Evolutionary conservation across 2,329 filamentous ascomycete genomes (phyloP).

Genomic region (Penicillium crustosum): DNA sequence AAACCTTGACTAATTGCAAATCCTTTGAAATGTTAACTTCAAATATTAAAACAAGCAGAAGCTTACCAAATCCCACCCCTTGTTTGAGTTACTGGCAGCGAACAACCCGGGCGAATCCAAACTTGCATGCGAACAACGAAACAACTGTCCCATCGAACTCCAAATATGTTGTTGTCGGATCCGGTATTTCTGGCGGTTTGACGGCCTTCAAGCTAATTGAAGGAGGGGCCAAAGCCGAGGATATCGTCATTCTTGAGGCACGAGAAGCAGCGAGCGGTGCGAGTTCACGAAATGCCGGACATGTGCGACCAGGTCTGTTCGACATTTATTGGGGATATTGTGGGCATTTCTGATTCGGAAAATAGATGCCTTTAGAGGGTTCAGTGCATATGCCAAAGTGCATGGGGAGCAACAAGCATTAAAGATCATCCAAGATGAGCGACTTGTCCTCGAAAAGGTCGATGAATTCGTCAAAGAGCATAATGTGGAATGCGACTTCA

Average conservation of each 20-base stretch:
- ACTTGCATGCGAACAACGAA: slow-evolving; percentile 16
- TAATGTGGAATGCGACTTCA: slow-evolving; percentile 48
- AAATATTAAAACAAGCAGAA: slow-evolving; percentile 14
- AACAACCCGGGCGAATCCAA: slow-evolving; percentile 23
- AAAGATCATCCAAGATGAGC: slow-evolving; percentile 50
- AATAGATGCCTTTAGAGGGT: slow-evolving; percentile 50
- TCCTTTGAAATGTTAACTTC: not conserved
- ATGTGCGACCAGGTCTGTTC: slow-evolving; percentile 25
- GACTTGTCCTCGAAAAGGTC: slow-evolving; percentile 42
- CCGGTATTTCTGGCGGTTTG: slow-evolving; percentile 22
- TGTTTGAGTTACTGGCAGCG: slow-evolving; percentile 39
- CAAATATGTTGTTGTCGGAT: slow-evolving; percentile 23
- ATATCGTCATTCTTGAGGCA: slow-evolving; percentile 24
- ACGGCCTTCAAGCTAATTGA: slow-evolving; percentile 21
- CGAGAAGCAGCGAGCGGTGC: slow-evolving; percentile 26
- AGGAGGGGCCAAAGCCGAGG: slow-evolving; percentile 15
- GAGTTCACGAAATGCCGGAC: slow-evolving; percentile 26
- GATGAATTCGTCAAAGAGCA: slow-evolving; percentile 45
- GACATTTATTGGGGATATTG: no score
- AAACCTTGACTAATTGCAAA: not conserved
- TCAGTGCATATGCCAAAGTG: slow-evolving; percentile 44
- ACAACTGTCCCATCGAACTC: not conserved
- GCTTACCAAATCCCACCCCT: slow-evolving; percentile 26
- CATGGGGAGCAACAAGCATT: slow-evolving; percentile 48
- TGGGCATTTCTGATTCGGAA: not conserved